Evolutionary conservation across 176 grass and related monocot genomes (phyloP), one percentile per base, ranked within the genome.

Genomic region (Aegilops tauschii): DNA sequence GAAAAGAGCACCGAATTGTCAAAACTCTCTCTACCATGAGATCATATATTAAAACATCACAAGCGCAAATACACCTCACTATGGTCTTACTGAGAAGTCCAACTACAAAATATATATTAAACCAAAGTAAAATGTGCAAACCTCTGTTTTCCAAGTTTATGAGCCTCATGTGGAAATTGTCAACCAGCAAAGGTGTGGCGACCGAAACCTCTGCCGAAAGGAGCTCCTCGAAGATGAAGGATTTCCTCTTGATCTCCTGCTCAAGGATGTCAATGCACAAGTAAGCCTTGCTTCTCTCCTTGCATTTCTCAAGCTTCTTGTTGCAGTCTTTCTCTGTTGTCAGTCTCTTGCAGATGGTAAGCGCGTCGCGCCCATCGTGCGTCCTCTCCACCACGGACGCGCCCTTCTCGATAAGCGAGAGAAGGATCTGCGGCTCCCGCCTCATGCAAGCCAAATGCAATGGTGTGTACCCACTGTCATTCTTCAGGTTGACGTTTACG

Each of bases 131-230:
- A 10, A 62, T 54, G 52, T 70, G 14, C 84, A 77, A 66, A 95
- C 94, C 94, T 95, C 94, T 93, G 25, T 95, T 95, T 77, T 95
- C 94, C 66, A 95, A 63, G 86, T 91, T 89, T 49, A 93, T 37
- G 78, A 91, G 89, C 21, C 88, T 93, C 91, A 93, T 78, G 82
- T 91, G 91, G 71, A 95, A 87, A 74, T 91, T 90, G 52, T 95
- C 91, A 54, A 73, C 69, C 61, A 95, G 44, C 64, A 95, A 83
- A 28, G 91, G 91, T 0, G 64, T 93, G 12, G 74, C 90, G 76
- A 93, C 78, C 0, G 91, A 91, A 45, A 91, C 87, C 42, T 93
- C 84, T 7, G 44, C 56, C 67, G 77, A 88, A 25, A 91, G 73
- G 1, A 4, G 49, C 1, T 77, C 23, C 76, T 80, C 77, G 6